phyloP scores from a whole-genome alignment of 176 grass and related monocot species.

The Paspalum vaginatum region DNA sequence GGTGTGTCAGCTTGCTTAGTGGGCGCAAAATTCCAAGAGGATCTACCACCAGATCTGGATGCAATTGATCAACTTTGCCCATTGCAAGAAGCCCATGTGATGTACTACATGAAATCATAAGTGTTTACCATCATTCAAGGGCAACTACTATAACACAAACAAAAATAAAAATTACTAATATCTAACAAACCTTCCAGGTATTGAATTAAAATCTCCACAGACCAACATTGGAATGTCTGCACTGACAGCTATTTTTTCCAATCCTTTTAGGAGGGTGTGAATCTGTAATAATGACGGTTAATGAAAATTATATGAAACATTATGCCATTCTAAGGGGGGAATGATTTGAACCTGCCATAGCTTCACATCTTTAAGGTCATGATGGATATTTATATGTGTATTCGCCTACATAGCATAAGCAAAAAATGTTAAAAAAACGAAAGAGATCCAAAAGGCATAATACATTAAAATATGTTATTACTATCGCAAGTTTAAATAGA shows the following conservation, averaged over 20 bases:
- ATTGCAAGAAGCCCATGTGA: conserved; percentile 81
- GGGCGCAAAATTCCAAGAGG: conserved; percentile 76
- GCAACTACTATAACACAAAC: conserved; percentile 6
- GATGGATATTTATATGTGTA: conserved; percentile 88
- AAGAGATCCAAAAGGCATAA: background rate
- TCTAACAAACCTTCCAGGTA: conserved; percentile 71
- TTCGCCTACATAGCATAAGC: conserved; percentile 62
- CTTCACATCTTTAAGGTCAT: conserved; percentile 88
- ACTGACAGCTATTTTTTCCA: conserved; percentile 94
- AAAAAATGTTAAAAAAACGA: conserved; percentile 37
- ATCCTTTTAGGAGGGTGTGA: conserved; percentile 86
- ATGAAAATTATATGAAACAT: conserved; percentile 13
- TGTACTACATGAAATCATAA: conserved; percentile 50
- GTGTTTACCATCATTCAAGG: conserved; percentile 18
- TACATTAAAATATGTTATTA: conserved; percentile 6
- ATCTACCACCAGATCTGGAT: conserved; percentile 79
- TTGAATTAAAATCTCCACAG: conserved; percentile 92
- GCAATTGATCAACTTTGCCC: conserved; percentile 78
- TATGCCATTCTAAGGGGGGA: conserved; percentile 18
- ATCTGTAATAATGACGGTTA: conserved; percentile 50
- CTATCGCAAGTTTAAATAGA: background rate
- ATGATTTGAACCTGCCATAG: conserved; percentile 79
- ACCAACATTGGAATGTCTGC: conserved; percentile 96
- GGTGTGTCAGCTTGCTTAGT: conserved; percentile 78
- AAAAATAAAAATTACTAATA: conserved; percentile 10